These are phyloP conservation scores for Aspergillus texensis DNA, from an alignment of 2,329 filamentous ascomycete genomes.

Conservation along the genomic window DNA sequence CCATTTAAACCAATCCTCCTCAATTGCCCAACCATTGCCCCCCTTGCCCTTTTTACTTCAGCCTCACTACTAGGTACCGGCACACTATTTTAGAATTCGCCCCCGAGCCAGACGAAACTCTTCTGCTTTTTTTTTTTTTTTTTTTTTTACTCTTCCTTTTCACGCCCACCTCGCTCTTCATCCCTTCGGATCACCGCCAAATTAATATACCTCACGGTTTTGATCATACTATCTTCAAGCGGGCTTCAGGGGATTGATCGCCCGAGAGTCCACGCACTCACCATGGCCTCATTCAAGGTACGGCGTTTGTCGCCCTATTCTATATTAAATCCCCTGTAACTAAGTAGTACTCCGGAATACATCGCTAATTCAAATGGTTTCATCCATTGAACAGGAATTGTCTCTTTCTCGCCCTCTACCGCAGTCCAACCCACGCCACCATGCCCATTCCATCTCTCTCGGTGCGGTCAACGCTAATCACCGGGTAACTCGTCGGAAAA, in stretches of 20 bases:
- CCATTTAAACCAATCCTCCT: not conserved
- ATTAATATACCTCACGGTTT: constrained; percentile 5
- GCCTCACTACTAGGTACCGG: constrained; percentile 10
- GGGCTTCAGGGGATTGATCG: constrained; percentile 33
- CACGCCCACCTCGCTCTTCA: constrained; percentile 2
- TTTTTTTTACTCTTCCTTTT: not conserved
- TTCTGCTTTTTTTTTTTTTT: not conserved
- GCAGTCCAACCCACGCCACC: constrained; percentile 71
- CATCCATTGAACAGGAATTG: constrained; percentile 33
- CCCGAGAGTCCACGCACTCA: constrained; percentile 33
- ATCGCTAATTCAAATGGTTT: constrained; percentile 22
- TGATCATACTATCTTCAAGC: constrained; percentile 9
- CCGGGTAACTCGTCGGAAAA: constrained; percentile 90
- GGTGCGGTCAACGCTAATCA: constrained; percentile 78
- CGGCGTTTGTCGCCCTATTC: constrained; percentile 1
- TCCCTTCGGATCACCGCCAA: not conserved
- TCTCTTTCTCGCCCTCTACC: constrained; percentile 68
- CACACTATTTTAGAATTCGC: constrained; percentile 1
- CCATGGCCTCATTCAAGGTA: constrained; percentile 47
- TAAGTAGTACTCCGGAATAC: not conserved
- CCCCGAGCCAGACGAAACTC: not conserved
- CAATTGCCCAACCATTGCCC: constrained; percentile 8
- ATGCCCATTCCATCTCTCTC: constrained; percentile 79
- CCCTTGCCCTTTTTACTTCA: constrained; percentile 10
- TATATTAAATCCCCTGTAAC: not conserved